These are phyloP conservation scores for Nidula microcarpa DNA, from an alignment of 768 basidiomycete genomes.

Conservation along the genomic window DNA sequence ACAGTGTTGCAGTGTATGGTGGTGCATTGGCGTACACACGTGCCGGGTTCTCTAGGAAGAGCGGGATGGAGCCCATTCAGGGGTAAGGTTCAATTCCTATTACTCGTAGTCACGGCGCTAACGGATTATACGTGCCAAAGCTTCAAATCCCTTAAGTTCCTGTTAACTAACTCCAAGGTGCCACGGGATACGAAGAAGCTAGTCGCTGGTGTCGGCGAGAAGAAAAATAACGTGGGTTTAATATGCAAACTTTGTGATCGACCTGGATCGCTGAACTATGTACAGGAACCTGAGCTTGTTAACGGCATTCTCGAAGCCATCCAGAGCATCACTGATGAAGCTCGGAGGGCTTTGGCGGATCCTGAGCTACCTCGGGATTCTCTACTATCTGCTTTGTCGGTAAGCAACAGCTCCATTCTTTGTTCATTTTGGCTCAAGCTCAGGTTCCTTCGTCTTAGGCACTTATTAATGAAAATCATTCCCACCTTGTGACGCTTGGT, in stretches of 20 bases:
- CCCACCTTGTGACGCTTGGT: constrained; percentile 75
- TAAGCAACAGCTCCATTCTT: constrained; percentile 32
- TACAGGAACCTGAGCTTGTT: constrained; percentile 82
- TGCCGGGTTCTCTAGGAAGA: constrained; percentile 70
- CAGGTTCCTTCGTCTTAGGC: constrained; percentile 37
- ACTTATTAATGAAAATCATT: constrained; percentile 88
- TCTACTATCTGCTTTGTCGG: constrained; percentile 66
- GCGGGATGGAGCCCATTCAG: constrained; percentile 81
- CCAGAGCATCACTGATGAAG: constrained; percentile 83
- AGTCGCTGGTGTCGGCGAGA: constrained; percentile 82
- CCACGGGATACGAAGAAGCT: constrained; percentile 93
- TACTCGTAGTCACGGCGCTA: constrained; percentile 5
- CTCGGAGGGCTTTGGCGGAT: constrained; percentile 69
- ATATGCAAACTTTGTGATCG: background rate
- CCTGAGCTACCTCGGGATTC: constrained; percentile 63
- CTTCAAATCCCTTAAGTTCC: constrained; percentile 86
- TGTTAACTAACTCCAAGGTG: constrained; percentile 91
- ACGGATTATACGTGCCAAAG: constrained; percentile 33
- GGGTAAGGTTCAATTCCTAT: constrained; percentile 52
- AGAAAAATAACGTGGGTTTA: constrained; percentile 55
- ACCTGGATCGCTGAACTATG: background rate
- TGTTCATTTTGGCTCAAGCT: constrained; percentile 8
- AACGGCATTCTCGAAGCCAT: constrained; percentile 76
- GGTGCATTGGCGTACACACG: constrained; percentile 90
- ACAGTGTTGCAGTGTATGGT: constrained; percentile 89